Conservation (phyloP, 352 stramenopile species). For the Globisporangium megalacanthum region DNA sequence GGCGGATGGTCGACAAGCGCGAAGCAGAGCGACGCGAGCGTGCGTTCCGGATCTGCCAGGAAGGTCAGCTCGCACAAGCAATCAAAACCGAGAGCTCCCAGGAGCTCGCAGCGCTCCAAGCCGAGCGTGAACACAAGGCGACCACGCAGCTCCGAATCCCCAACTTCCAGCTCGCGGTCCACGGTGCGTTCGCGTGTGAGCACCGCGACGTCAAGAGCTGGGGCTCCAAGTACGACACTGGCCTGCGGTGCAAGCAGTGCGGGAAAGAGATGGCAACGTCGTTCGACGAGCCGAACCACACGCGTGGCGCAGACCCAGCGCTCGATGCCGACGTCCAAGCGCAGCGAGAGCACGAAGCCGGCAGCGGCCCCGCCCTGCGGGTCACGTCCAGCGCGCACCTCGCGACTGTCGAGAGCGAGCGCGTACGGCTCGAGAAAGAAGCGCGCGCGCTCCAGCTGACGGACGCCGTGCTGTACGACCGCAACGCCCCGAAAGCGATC, state of each 20-base stretch:
- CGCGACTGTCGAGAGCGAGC: constrained; percentile 44
- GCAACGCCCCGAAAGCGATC: constrained; percentile 52
- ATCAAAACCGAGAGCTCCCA: constrained; percentile 28
- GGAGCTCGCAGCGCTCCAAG: constrained; percentile 25
- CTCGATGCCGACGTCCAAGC: constrained; percentile 46
- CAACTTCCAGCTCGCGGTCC: constrained; percentile 42
- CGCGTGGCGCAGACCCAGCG: constrained; percentile 32
- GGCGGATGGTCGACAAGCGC: constrained; percentile 36
- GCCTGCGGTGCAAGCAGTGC: constrained; percentile 55
- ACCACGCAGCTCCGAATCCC: constrained; percentile 46
- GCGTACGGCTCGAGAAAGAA: constrained; percentile 70
- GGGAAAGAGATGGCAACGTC: constrained; percentile 61
- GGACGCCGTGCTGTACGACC: constrained; percentile 57
- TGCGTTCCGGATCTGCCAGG: constrained; percentile 43
- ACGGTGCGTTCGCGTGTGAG: constrained; percentile 43
- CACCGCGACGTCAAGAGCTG: constrained; percentile 58
- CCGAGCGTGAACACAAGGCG: constrained; percentile 17
- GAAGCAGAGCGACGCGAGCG: constrained; percentile 40
- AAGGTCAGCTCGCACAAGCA: constrained; percentile 33
- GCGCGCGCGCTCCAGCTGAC: constrained; percentile 37
- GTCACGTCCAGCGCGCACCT: constrained; percentile 38
- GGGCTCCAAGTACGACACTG: constrained; percentile 56
- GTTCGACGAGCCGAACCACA: constrained; percentile 46
- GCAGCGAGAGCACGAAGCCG: constrained; percentile 42
- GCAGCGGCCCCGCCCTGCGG: constrained; percentile 23